Evolutionary conservation across 257 asterid genomes (phyloP).

Genomic region (Handroanthus guayacan): DNA sequence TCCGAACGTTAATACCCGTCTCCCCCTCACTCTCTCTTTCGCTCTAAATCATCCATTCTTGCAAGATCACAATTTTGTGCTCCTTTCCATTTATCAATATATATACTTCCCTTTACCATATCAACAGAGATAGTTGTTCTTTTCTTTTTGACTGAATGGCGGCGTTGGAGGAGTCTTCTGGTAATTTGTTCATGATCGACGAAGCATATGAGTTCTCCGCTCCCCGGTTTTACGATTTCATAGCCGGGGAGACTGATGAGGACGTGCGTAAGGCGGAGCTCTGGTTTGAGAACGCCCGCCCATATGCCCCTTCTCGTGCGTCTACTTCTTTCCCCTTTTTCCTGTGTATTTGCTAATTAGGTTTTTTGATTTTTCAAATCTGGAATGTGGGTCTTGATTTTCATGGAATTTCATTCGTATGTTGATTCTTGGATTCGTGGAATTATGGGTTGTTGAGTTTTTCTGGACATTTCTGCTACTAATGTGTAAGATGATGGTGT

Average conservation of each 20-base stretch:
- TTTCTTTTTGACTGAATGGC: conserved; percentile 42
- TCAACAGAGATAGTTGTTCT: neutral
- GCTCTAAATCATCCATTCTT: conserved; percentile 27
- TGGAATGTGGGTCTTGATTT: neutral
- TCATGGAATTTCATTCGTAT: neutral
- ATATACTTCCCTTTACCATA: neutral
- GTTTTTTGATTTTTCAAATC: neutral
- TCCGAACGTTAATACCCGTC: conserved; percentile 53
- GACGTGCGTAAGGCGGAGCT: conserved; percentile 76
- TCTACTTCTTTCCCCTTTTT: conserved; percentile 25
- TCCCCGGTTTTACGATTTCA: conserved; percentile 73
- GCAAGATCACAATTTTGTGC: conserved; percentile 37
- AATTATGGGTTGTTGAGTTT: neutral
- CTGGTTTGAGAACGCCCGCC: conserved; percentile 68
- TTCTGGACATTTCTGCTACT: neutral
- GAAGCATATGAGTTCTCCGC: conserved; percentile 85
- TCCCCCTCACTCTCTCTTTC: conserved; percentile 15
- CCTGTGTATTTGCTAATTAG: neutral
- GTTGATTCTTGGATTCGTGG: conserved; percentile 10
- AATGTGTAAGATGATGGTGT: neutral
- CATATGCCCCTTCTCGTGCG: conserved; percentile 96
- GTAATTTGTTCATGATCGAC: conserved; percentile 55
- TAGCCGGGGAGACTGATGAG: conserved; percentile 63
- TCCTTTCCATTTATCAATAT: conserved; percentile 1
- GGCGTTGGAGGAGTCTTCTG: conserved; percentile 56